Percentiles rank a stretch among this genome's conserved stretches.
phyloP scores from a whole-genome alignment of 768 basidiomycete species.

The Phaeotremella fagi region DNA sequence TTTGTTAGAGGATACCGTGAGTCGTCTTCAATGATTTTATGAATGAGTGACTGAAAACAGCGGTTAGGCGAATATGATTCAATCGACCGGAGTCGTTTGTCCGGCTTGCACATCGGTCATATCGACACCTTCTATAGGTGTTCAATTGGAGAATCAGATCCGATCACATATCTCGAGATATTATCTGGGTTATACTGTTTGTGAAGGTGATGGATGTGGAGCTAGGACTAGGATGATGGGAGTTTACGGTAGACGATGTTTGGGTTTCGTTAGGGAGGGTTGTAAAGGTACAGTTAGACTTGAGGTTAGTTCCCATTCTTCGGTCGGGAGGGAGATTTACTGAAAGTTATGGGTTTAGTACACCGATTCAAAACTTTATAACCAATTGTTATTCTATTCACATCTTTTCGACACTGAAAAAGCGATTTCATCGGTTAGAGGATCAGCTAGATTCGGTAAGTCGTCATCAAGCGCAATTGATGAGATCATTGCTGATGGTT shows the following conservation, averaged over 20 bases:
- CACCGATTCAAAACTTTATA: slow-evolving; percentile 76
- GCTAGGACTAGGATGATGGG: slow-evolving; percentile 87
- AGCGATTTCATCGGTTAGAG: slow-evolving; percentile 56
- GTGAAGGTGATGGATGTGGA: slow-evolving; percentile 78
- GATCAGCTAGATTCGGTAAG: slow-evolving; percentile 50
- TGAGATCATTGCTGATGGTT: neutral
- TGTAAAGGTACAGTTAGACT: slow-evolving; percentile 69
- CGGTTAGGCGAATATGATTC: slow-evolving; percentile 63
- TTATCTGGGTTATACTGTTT: slow-evolving; percentile 84
- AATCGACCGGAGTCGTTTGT: slow-evolving; percentile 64
- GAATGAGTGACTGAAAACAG: neutral
- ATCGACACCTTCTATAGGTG: slow-evolving; percentile 61
- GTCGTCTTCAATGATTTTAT: slow-evolving; percentile 2
- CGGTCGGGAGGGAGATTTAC: neutral
- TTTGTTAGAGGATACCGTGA: slow-evolving; percentile 45
- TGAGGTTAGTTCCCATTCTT: slow-evolving; percentile 56
- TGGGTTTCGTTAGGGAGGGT: slow-evolving; percentile 53
- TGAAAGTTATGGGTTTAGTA: slow-evolving; percentile 57
- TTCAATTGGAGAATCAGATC: slow-evolving; percentile 83
- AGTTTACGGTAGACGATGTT: slow-evolving; percentile 79
- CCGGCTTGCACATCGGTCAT: slow-evolving; percentile 60
- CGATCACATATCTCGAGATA: slow-evolving; percentile 70
- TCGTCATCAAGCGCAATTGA: slow-evolving; percentile 10
- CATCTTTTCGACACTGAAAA: slow-evolving; percentile 72
- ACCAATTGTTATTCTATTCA: slow-evolving; percentile 78